Base-by-base conservation (phyloP, 345 rosid species). In the Kandelia obovata region DNA sequence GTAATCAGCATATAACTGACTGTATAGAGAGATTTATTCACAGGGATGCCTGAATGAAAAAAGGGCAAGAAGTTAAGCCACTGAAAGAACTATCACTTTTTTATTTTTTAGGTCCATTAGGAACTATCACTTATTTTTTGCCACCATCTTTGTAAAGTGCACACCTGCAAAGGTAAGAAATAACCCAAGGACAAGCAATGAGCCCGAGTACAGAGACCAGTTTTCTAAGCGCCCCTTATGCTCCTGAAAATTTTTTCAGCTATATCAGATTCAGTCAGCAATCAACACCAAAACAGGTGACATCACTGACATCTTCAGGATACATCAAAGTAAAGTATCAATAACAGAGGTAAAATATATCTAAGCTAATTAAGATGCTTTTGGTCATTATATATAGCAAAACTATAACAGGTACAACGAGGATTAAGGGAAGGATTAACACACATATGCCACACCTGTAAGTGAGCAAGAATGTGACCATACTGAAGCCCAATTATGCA, bases 401-500 rank as follows among this genome's bases (percentile, higher is more conserved):
- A 43, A 43, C 49, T 43, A 13, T 43, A 43, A 13, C 49, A 43
- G 49, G 49, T 15, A 43, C 3, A 59, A 46, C 28, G 32, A 9
- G 39, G 55, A 1, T 10, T 56, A 26, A 23, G 28, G 6, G 39
- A 31, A 67, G 16, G 53, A 60, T 66, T 27, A 56, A 37, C 13
- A 37, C 23, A 52, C 0, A n/a, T 27, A 8, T 20, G 4, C 5
- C 61, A 53, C 49, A 83, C 86, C 78, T 71, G 75, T 55, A 72
- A 19, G 56, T 73, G 72, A 69, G 77, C 84, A 58, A 83, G 84
- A 66, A 67, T 63, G 61, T 83, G 86, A 21, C 86, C 86, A 16
- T 68, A 83, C 56, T 83, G 86, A 65, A 83, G 86, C 62, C 86
- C 86, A 68, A 83, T 70, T 31, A 83, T 64, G 80, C 84, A 78